phyloP scores from a whole-genome alignment of 2,329 filamentous ascomycete genomes.

The Macroventuria anomochaeta region DNA sequence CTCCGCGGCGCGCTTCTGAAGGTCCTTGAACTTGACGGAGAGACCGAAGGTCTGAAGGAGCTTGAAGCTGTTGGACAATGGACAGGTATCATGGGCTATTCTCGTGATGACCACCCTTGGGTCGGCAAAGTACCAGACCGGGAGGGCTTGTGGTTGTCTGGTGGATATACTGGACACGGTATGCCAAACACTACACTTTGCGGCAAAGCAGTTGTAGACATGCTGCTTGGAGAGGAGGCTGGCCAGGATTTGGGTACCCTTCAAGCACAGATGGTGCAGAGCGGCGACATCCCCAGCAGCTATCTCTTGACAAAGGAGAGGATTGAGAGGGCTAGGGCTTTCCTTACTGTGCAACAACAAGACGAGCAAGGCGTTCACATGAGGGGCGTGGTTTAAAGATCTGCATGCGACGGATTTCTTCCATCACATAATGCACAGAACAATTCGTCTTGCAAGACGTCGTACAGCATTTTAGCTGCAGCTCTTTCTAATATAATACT shows the following conservation, averaged over 20 bases:
- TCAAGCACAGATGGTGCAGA: conserved; percentile 42
- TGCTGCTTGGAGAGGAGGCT: conserved; percentile 58
- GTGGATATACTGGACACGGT: conserved; percentile 74
- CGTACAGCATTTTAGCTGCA: not conserved
- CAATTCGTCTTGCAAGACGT: not conserved
- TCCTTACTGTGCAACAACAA: conserved; percentile 46
- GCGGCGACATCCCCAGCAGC: conserved; percentile 44
- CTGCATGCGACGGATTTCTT: not conserved
- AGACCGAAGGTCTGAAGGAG: conserved; percentile 50
- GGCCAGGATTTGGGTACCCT: conserved; percentile 41
- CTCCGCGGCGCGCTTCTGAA: conserved; percentile 57
- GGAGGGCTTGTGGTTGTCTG: conserved; percentile 67
- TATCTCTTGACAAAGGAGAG: conserved; percentile 50
- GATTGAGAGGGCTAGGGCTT: conserved; percentile 37
- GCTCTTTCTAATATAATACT: too few species aligned
- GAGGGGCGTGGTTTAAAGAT: conserved; percentile 33
- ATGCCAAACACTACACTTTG: conserved; percentile 76
- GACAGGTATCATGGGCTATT: conserved; percentile 85
- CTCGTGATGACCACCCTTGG: conserved; percentile 72
- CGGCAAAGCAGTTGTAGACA: conserved; percentile 67
- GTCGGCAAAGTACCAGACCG: conserved; percentile 70
- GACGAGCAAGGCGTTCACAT: conserved; percentile 38
- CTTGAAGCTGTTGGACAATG: conserved; percentile 62
- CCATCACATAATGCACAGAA: not conserved
- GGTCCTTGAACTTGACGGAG: conserved; percentile 45